phyloP scores from a whole-genome alignment of 2,329 filamentous ascomycete species.

The Grosmannia huntii region DNA sequence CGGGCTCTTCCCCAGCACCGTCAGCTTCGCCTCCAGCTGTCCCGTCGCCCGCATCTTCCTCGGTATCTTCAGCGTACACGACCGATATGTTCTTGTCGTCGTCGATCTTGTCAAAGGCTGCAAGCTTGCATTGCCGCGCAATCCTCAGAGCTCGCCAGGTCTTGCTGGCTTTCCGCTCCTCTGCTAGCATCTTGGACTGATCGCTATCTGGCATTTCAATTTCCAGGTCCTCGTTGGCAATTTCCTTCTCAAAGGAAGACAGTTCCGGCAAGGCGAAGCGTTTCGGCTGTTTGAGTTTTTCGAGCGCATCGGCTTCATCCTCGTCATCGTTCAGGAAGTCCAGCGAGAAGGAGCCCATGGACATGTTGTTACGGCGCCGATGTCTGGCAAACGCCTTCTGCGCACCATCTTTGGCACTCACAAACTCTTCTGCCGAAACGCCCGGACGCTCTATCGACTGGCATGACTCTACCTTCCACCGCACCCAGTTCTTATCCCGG shows the following conservation, averaged over 20 bases:
- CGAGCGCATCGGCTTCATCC: constrained; percentile 40
- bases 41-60: constrained; percentile 34
- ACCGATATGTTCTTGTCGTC: constrained; percentile 57
- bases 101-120: constrained; percentile 77
- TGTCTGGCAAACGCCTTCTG: constrained; percentile 57
- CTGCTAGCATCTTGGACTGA: constrained; percentile 38
- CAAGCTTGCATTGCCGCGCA: constrained; percentile 59
- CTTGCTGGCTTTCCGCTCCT: constrained; percentile 72
- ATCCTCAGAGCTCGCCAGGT: constrained; percentile 81
- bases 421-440: constrained; percentile 55
- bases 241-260: constrained; percentile 57
- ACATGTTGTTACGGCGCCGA: constrained; percentile 54
- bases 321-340: constrained; percentile 63
- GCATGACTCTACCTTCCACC: constrained; percentile 94
- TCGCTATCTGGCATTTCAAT: constrained; percentile 65
- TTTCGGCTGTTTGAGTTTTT: constrained; percentile 51
- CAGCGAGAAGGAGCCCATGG: constrained; percentile 60
- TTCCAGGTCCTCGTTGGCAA: constrained; percentile 72
- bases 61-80: constrained; percentile 53
- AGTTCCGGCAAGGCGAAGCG: constrained; percentile 59
- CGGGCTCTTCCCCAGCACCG: constrained; percentile 7
- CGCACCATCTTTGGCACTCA: constrained; percentile 53
- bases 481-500: constrained; percentile 96
- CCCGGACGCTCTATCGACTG: constrained; percentile 69
- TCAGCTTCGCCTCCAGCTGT: neutral